These are phyloP conservation scores for Phytophthora vignae DNA, from an alignment of 352 stramenopile genomes.

Conservation along the genomic window DNA sequence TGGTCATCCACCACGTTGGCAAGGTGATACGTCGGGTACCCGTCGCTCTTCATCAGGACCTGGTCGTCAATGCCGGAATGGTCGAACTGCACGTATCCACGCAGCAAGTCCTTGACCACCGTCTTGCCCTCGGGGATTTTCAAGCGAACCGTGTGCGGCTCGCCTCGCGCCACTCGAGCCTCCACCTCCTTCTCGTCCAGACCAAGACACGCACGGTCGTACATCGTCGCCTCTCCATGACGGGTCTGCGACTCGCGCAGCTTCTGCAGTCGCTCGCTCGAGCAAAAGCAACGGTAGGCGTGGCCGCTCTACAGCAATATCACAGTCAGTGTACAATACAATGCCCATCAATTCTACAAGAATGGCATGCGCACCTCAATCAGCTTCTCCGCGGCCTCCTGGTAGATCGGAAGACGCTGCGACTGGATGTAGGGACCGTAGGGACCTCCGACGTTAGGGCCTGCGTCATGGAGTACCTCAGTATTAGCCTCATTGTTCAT, in stretches of 20 bases:
- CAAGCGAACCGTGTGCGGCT: constrained; percentile 94
- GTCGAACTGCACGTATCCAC: constrained; percentile 93
- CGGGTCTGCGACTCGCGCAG: constrained; percentile 91
- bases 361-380: constrained; percentile 59
- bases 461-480: constrained; percentile 36
- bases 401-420: constrained; percentile 95
- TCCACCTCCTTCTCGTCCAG: constrained; percentile 91
- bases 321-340: background rate
- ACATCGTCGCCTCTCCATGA: constrained; percentile 94
- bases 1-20: constrained; percentile 97
- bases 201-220: constrained; percentile 97
- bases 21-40: constrained; percentile 94
- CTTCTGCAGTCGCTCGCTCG: constrained; percentile 94
- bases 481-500: background rate
- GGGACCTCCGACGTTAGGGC: constrained; percentile 89
- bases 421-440: constrained; percentile 98
- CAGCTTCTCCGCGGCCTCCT: constrained; percentile 89
- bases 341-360: background rate
- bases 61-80: constrained; percentile 92
- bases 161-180: constrained; percentile 86
- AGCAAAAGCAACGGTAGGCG: constrained; percentile 98
- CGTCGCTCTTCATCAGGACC: constrained; percentile 94
- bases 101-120: constrained; percentile 96
- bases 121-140: constrained; percentile 94
- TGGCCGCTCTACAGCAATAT: constrained; percentile 72